Evolutionary conservation across 257 asterid species (phyloP).

Genomic region (Solanum clarkiae): DNA sequence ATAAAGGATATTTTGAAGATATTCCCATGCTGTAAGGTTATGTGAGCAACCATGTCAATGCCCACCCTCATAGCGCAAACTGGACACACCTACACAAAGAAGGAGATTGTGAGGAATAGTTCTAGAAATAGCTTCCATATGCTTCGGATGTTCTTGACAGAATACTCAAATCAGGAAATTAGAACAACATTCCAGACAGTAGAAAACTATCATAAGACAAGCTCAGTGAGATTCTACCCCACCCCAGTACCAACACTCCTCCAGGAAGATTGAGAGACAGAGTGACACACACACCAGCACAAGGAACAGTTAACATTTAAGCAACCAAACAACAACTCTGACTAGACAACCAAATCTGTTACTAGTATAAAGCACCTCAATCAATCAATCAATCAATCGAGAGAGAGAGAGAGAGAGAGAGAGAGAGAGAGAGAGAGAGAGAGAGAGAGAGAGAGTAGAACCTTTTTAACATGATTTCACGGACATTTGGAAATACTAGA

Average conservation of each 20-base stretch:
- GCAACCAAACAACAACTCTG: background rate
- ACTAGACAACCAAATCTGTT: background rate
- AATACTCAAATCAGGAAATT: background rate
- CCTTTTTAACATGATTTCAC: background rate
- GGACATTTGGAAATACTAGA: background rate
- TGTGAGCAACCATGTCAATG: constrained; percentile 92
- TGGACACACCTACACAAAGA: constrained; percentile 77
- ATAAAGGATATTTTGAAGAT: constrained; percentile 82
- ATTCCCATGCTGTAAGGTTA: constrained; percentile 81
- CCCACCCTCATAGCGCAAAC: constrained; percentile 85
- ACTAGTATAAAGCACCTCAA: background rate
- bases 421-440: background rate
- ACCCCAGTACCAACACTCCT: background rate
- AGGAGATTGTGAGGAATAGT: background rate
- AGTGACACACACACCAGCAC: background rate
- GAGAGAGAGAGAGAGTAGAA: background rate
- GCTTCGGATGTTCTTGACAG: background rate
- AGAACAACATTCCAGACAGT: background rate
- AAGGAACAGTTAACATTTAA: background rate
- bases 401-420: background rate
- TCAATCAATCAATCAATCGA: background rate
- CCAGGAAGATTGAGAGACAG: background rate
- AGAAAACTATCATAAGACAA: background rate
- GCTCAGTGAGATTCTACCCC: background rate
- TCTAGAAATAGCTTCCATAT: background rate